Evolutionary conservation across 805 yeast species (phyloP).

Genomic region (Saccharomycopsis sp.): DNA sequence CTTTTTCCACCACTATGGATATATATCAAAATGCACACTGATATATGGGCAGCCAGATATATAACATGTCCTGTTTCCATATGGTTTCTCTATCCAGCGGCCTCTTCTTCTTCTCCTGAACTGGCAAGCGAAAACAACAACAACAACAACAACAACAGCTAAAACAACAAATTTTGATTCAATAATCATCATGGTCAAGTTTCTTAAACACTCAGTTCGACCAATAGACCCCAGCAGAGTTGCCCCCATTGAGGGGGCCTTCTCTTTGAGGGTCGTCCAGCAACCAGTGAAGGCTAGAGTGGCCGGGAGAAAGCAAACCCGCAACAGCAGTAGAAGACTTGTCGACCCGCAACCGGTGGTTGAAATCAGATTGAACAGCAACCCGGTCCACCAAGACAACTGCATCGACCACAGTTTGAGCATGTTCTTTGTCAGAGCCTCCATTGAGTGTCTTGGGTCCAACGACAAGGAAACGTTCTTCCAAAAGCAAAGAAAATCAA

Average conservation of each 20-base stretch:
- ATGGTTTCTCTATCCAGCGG: too few species aligned
- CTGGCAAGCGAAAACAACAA: too few species aligned
- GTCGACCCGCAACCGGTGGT: slow-evolving; percentile 22
- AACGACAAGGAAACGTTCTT: slow-evolving; percentile 14
- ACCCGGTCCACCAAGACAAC: slow-evolving; percentile 1
- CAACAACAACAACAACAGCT: too few species aligned
- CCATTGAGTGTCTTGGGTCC: slow-evolving; percentile 18
- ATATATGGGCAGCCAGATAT: too few species aligned
- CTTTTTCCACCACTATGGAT: too few species aligned
- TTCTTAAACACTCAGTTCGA: slow-evolving; percentile 17
- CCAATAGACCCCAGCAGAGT: slow-evolving; percentile 10
- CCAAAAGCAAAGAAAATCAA: slow-evolving; percentile 19
- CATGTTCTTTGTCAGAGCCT: slow-evolving; percentile 19
- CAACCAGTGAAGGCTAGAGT: slow-evolving; percentile 22
- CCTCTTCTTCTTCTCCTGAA: too few species aligned
- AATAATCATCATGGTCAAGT: slow-evolving; percentile 21
- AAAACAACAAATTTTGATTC: too few species aligned
- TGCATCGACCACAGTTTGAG: slow-evolving; percentile 17
- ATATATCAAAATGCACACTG: too few species aligned
- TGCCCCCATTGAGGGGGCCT: slow-evolving; percentile 5
- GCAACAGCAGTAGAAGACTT: slow-evolving; percentile 18
- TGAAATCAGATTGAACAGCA: slow-evolving; percentile 13
- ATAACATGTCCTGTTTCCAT: too few species aligned
- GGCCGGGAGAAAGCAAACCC: slow-evolving; percentile 20
- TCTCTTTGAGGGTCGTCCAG: slow-evolving; percentile 15